Conservation (phyloP, 129 eudicot genomes). For the Lactuca sativa region DNA sequence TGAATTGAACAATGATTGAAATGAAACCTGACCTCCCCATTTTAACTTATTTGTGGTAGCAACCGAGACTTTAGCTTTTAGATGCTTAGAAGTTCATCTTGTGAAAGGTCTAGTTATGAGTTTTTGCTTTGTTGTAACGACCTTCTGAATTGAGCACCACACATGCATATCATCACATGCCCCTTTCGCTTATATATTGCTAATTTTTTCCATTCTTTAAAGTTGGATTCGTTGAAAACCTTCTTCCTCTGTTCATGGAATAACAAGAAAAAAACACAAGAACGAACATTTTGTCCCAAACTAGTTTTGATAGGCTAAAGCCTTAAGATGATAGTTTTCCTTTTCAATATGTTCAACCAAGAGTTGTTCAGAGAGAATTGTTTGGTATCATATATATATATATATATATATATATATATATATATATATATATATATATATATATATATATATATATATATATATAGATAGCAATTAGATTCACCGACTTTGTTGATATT, state of each 20-base stretch:
- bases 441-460: too few species aligned
- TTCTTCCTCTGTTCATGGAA: slow-evolving; percentile 6
- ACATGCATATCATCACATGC: too few species aligned
- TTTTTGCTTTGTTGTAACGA: too few species aligned
- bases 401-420: too few species aligned
- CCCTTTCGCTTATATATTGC: too few species aligned
- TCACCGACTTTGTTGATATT: slow-evolving; percentile 14
- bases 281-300: neutral
- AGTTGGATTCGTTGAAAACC: neutral
- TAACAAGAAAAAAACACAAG: slow-evolving; percentile 5
- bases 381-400: too few species aligned
- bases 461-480: too few species aligned
- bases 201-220: neutral
- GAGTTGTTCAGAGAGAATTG: neutral
- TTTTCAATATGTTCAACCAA: neutral
- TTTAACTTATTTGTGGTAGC: neutral
- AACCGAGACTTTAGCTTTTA: slow-evolving; percentile 6
- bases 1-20: slow-evolving; percentile 12
- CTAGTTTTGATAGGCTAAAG: slow-evolving; percentile 9
- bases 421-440: too few species aligned
- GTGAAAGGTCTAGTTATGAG: neutral
- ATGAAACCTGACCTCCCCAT: neutral
- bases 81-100: slow-evolving; percentile 10
- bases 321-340: slow-evolving; percentile 8
- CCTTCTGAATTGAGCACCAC: too few species aligned